Conservation (phyloP, 75 land plant species). For the Selaginella moellendorffii region DNA sequence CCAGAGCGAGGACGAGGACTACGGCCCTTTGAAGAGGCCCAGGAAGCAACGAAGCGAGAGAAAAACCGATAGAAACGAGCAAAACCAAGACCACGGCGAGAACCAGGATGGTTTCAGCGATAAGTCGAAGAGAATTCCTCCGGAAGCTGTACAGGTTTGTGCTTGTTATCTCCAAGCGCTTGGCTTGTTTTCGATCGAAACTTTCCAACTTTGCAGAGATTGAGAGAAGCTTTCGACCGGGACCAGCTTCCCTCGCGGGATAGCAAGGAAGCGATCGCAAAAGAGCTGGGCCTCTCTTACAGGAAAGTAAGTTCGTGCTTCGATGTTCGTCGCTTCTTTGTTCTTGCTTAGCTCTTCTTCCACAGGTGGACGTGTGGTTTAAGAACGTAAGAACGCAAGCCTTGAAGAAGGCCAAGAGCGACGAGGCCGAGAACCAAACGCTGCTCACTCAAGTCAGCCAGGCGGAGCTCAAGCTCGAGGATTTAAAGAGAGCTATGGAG, state of each 20-base stretch:
- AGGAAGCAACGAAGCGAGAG: slow-evolving; percentile 8
- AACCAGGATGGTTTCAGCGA: not conserved
- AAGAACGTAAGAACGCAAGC: slow-evolving; percentile 57
- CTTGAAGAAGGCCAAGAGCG: slow-evolving; percentile 9
- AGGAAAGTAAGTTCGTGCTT: slow-evolving; percentile 41
- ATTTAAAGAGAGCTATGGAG: not conserved
- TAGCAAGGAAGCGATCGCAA: slow-evolving; percentile 37
- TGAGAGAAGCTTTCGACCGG: slow-evolving; percentile 25
- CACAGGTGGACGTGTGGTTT: slow-evolving; percentile 74
- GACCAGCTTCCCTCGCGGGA: slow-evolving; percentile 46
- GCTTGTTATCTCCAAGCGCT: not conserved
- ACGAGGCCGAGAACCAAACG: not conserved
- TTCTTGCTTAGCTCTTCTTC: not conserved
- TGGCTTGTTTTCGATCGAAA: too few species aligned
- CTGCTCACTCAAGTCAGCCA: not conserved
- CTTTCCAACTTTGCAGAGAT: too few species aligned
- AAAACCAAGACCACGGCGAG: not conserved
- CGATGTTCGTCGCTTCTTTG: slow-evolving; percentile 1
- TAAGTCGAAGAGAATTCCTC: not conserved
- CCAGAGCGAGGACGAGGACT: slow-evolving; percentile 18
- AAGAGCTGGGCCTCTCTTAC: slow-evolving; percentile 37
- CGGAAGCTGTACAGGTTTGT: not conserved
- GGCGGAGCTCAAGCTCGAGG: not conserved
- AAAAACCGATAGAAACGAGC: too few species aligned
- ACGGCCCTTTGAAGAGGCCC: slow-evolving; percentile 20